These are phyloP conservation scores for Cucurbita ficifolia DNA, from an alignment of 306 rosid species.

Conservation along the genomic window DNA sequence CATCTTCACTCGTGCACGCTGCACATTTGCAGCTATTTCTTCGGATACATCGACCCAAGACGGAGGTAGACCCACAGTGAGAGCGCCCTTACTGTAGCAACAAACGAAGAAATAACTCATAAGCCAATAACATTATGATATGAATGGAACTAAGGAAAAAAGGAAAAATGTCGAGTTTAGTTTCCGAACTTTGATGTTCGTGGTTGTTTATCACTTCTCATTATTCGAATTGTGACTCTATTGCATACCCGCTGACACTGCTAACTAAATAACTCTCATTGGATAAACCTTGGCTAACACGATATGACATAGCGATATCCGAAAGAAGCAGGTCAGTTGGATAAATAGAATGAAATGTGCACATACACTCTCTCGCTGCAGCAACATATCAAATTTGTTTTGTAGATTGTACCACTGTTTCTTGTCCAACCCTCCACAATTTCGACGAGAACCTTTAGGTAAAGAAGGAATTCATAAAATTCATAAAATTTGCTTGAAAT, in stretches of 20 bases:
- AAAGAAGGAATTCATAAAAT: too few species aligned
- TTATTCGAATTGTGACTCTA: too few species aligned
- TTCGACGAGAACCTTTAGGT: too few species aligned
- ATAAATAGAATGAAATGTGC: background rate
- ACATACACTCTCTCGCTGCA: background rate
- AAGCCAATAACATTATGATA: background rate
- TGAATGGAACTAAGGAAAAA: background rate
- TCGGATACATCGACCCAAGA: constrained; percentile 97
- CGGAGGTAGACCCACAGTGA: constrained; percentile 84
- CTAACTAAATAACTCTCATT: background rate
- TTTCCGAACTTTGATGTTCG: background rate
- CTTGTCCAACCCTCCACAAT: background rate
- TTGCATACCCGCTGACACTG: too few species aligned
- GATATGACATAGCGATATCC: background rate
- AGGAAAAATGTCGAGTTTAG: background rate
- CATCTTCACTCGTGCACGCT: constrained; percentile 74
- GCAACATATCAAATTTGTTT: background rate
- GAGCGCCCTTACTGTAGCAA: constrained; percentile 49
- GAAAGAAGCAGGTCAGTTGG: background rate
- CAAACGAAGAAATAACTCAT: background rate
- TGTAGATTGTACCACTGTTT: background rate
- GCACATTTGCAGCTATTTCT: constrained; percentile 79
- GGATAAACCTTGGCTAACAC: background rate
- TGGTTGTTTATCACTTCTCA: background rate
- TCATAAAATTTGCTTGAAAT: too few species aligned